These are phyloP conservation scores for Metschnikowia bowlesiae DNA, from an alignment of 805 yeast species.

Conservation along the genomic window DNA sequence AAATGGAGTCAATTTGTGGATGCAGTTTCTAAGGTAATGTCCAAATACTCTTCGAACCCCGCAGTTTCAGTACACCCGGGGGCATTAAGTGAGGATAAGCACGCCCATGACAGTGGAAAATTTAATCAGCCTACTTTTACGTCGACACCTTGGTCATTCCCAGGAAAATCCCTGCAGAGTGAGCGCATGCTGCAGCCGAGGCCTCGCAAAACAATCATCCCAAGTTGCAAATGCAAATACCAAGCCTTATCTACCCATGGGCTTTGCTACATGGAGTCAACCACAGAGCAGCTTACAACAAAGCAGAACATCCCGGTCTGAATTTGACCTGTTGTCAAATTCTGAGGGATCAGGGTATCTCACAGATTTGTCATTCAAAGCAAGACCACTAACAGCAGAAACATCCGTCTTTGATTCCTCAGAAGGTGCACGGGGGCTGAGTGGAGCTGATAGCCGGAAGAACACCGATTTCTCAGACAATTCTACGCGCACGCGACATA, in stretches of 20 bases:
- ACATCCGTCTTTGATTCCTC: slow-evolving; percentile 11
- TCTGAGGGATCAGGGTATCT: slow-evolving; percentile 13
- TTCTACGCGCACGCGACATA: neutral
- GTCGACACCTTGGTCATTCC: slow-evolving; percentile 57
- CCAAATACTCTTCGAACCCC: slow-evolving; percentile 44
- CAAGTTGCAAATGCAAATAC: neutral
- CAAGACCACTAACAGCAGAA: slow-evolving; percentile 8
- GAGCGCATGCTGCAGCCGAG: slow-evolving; percentile 8
- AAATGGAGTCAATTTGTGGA: slow-evolving; percentile 50
- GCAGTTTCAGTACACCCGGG: slow-evolving; percentile 2
- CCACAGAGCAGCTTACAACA: neutral
- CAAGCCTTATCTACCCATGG: slow-evolving; percentile 4
- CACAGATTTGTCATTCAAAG: slow-evolving; percentile 15
- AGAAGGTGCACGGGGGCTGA: slow-evolving; percentile 4
- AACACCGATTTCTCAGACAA: neutral
- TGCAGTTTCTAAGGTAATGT: slow-evolving; percentile 54
- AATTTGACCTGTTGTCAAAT: slow-evolving; percentile 8
- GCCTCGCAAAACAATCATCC: slow-evolving; percentile 9
- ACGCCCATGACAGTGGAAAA: neutral
- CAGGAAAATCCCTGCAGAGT: slow-evolving; percentile 40
- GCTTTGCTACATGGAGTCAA: neutral
- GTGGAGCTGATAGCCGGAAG: slow-evolving; percentile 8
- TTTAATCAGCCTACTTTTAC: slow-evolving; percentile 15
- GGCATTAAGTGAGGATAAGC: neutral
- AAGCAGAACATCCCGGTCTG: slow-evolving; percentile 10